Conservation (phyloP, 2,329 filamentous ascomycete genomes). For the Microcyclosporella mali region DNA sequence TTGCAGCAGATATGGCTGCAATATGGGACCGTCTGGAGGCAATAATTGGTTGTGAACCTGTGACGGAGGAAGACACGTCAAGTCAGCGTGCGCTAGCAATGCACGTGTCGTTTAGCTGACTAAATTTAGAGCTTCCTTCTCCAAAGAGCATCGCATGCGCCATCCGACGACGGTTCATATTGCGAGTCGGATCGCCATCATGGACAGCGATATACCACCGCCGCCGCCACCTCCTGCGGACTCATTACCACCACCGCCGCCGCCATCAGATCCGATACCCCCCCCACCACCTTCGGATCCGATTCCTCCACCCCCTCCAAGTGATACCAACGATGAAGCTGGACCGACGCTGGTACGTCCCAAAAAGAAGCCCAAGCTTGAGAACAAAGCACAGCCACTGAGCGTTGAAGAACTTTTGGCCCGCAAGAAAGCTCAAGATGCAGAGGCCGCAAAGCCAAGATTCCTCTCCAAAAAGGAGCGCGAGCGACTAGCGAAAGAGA, state of each 20-base stretch:
- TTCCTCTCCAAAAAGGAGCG: slow-evolving; percentile 79
- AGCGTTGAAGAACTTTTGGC: slow-evolving; percentile 80
- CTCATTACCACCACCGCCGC: slow-evolving; percentile 1
- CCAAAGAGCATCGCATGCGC: no score
- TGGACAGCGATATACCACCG: slow-evolving; percentile 1
- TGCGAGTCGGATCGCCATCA: neutral
- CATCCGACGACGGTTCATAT: neutral
- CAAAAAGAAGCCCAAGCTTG: slow-evolving; percentile 46
- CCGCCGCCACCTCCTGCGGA: neutral
- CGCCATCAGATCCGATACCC: slow-evolving; percentile 4
- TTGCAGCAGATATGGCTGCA: no score
- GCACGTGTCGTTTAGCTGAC: no score
- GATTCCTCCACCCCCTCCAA: slow-evolving; percentile 3
- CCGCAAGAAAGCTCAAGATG: slow-evolving; percentile 80
- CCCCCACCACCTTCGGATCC: slow-evolving; percentile 4
- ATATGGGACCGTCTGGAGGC: no score
- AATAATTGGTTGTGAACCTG: no score
- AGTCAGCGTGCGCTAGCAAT: no score
- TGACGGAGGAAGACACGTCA: no score
- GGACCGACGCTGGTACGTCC: slow-evolving; percentile 1
- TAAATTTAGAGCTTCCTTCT: no score
- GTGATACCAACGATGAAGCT: slow-evolving; percentile 1
- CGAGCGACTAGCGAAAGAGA: slow-evolving; percentile 72
- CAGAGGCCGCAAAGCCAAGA: slow-evolving; percentile 77
- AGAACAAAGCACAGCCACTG: slow-evolving; percentile 49